Base-by-base conservation (phyloP, 768 basidiomycete genomes). In the Ramaria sp. region DNA sequence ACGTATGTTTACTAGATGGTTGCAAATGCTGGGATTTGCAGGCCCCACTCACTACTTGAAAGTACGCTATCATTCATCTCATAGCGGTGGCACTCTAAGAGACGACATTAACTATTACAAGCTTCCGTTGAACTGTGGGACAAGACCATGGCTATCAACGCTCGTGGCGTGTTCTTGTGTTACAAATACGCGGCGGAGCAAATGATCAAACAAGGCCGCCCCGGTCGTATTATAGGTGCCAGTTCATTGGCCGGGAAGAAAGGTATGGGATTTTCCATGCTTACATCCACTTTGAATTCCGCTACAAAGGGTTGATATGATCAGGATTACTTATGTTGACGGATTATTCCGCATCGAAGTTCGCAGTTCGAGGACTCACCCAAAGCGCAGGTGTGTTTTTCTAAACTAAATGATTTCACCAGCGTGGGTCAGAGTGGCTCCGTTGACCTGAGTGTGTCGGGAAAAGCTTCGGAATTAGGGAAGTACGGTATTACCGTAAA, bases 1-100 rank as follows among this genome's bases (percentile, higher is more conserved):
- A 17, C 50, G 7, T 30, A 20, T 20, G 27, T 31, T 13, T 27
- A 13, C 13, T 31, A 72, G 71, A 73, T 76, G 73, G 69, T 78
- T 2, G 75, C 76, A 4, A 78, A 78, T 63, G 76, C 75, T 5
- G 75, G 75, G 0, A 67, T 73, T 58, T 15, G 11, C 22, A 2
- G 5, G 11, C 3, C 1, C 46, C 15, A 13, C 3, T 6, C 20
- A 20, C 11, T 48, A 3, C 11, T 48, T 22, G 46, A 48, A 12
- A 48, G 46, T 48, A 48, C 11, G 46, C 27, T 27, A 2, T 30
- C 12, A 48, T 6, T 12, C 12, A 20, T 12, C 46, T 48, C 46
- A 7, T 47, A 48, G 39, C 39, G n/a, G 39, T 41, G 3, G 7
- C 39, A 9, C 22, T 48, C 20, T 27, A 5, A 27, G 27, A 27